Percentiles rank a stretch among this genome's conserved stretches.
These are phyloP conservation scores for Lyophyllum decastes DNA, from an alignment of 768 basidiomycete genomes.

Conservation along the genomic window DNA sequence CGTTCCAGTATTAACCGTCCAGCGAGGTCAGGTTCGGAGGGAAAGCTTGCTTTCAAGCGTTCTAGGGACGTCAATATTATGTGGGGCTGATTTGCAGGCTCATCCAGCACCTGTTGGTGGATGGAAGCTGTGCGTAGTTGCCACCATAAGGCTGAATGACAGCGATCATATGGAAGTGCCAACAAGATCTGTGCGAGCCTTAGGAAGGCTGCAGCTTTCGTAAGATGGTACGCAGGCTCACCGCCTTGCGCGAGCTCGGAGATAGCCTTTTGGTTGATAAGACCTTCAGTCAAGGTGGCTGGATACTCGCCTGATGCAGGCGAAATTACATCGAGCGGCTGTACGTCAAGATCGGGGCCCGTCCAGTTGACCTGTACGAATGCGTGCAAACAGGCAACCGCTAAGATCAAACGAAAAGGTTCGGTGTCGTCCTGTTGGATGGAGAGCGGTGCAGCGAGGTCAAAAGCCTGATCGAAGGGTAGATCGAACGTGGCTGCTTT, in stretches of 20 bases:
- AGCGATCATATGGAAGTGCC: conserved; percentile 45
- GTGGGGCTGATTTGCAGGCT: conserved; percentile 64
- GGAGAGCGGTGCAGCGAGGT: conserved; percentile 17
- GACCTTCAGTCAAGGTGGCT: conserved; percentile 40
- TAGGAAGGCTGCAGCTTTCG: conserved; percentile 66
- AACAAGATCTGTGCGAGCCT: conserved; percentile 76
- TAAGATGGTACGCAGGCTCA: conserved; percentile 95
- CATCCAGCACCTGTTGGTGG: conserved; percentile 84
- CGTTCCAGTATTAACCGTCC: conserved; percentile 73
- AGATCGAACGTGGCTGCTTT: conserved; percentile 27
- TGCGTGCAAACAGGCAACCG: conserved; percentile 80
- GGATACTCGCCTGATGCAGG: conserved; percentile 22
- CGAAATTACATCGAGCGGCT: conserved; percentile 42
- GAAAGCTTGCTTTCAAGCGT: conserved; percentile 39
- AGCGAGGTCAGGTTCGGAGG: conserved; percentile 60
- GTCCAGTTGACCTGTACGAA: conserved; percentile 98
- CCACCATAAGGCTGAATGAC: conserved; percentile 76
- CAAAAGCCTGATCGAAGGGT: conserved; percentile 40
- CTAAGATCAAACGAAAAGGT: conserved; percentile 60
- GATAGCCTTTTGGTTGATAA: conserved; percentile 66
- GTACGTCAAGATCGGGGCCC: conserved; percentile 79
- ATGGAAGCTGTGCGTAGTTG: conserved; percentile 68
- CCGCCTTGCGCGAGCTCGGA: conserved; percentile 81
- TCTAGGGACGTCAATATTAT: conserved; percentile 41
- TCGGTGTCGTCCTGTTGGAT: conserved; percentile 40